These are phyloP conservation scores for Actinomucor elegans DNA, from an alignment of 371 early-diverging fungal species.

Conservation along the genomic window DNA sequence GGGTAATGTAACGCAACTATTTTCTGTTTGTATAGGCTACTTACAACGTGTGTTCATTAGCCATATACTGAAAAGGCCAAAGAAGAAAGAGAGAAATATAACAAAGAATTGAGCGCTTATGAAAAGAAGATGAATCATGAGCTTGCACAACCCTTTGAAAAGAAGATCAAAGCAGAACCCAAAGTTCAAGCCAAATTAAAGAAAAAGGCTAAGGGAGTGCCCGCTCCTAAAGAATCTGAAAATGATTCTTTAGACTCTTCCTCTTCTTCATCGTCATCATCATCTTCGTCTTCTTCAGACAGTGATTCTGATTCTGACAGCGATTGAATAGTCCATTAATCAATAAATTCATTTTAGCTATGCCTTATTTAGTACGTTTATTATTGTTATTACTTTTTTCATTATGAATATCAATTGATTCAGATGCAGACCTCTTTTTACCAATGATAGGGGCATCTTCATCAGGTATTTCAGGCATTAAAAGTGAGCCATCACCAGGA, in stretches of 20 bases:
- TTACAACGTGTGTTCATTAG: neutral
- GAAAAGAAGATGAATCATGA: neutral
- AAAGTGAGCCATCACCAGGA: conserved; percentile 45
- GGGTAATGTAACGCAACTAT: conserved; percentile 5
- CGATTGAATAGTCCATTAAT: neutral
- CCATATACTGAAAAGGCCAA: conserved; percentile 10
- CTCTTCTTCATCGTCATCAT: neutral
- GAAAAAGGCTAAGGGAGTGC: neutral
- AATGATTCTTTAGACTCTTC: neutral
- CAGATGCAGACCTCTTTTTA: conserved; percentile 4
- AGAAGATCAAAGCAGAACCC: conserved; percentile 2
- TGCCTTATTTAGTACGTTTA: conserved; percentile 1
- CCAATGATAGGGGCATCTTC: conserved; percentile 11
- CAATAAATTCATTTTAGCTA: neutral
- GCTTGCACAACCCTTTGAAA: neutral
- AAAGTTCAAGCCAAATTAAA: neutral
- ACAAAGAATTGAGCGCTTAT: conserved; percentile 4
- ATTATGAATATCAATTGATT: too few relatives aligned
- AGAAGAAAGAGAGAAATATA: conserved; percentile 10
- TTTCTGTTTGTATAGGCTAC: too few relatives aligned
- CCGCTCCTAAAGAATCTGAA: neutral
- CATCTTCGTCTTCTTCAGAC: neutral
- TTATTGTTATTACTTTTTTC: too few relatives aligned
- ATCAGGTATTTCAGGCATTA: conserved; percentile 41
- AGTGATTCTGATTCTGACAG: conserved; percentile 3